Evolutionary conservation across 2,329 filamentous ascomycete species (phyloP), one percentile per base, ranked within the genome.

Genomic region (Pseudogymnoascus sp.): DNA sequence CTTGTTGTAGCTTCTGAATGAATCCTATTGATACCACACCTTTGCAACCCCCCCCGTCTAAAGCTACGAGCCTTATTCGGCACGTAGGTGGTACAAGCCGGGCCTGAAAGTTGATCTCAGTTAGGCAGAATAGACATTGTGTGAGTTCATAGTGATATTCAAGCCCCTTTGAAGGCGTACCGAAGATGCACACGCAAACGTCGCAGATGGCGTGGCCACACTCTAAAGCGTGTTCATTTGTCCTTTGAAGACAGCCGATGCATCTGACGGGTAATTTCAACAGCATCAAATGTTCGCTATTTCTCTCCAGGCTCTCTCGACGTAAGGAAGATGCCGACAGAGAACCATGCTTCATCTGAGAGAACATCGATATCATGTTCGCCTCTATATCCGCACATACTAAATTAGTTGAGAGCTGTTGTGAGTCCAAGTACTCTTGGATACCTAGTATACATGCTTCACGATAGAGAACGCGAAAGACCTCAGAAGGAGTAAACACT

Each of bases 41-140:
- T 37, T 66, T 65, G 3, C 63, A 67, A 43, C 70, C 68, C 23
- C 74, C 73, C 10, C 73, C 73, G 67, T 78, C 74, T 61, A 77
- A 67, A 62, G 70, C 70, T 6, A 77, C 63, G 19, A 76, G 64
- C 35, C 73, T 63, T 14, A 74, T 63, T 12, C 72, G 68, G 33
- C 71, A 69, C 4, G 73, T 75, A 8, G 69, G 67, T 8, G 74
- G 74, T 8, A 74, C 66, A 3, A 75, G 63, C 14, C 65, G 68
- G 21, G 71, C 68, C 8, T 63, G 52, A 26, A 70, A 60, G 11
- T 43, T 58, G 26, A 60, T 62, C 6, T 64, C 21, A n/a, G n/a
- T n/a, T n/a, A n/a, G n/a, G n/a, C n/a, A n/a, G n/a, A n/a, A n/a
- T n/a, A n/a, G n/a, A n/a, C n/a, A n/a, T n/a, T n/a, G n/a, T n/a